Evolutionary conservation across 768 basidiomycete genomes (phyloP).

Genomic region (Tricholoma sp.): DNA sequence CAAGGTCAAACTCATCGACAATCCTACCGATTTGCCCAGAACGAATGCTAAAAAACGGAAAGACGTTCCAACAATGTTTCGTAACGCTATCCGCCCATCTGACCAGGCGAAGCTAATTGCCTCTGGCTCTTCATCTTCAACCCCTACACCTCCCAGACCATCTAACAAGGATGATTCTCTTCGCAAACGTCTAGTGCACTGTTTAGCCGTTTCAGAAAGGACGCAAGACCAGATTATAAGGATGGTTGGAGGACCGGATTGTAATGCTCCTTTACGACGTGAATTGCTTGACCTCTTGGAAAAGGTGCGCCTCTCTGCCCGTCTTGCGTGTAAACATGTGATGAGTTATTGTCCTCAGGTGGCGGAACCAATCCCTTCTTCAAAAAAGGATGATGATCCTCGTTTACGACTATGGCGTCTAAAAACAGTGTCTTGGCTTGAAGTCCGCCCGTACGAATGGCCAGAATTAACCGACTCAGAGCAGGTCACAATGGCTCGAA

Average conservation of each 20-base stretch:
- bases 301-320: constrained; percentile 34
- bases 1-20: constrained; percentile 46
- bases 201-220: constrained; percentile 42
- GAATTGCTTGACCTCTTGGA: constrained; percentile 46
- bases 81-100: constrained; percentile 29
- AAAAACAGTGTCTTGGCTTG: constrained; percentile 54
- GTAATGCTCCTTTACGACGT: constrained; percentile 28
- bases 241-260: constrained; percentile 40
- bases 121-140: constrained; percentile 26
- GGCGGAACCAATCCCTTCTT: constrained; percentile 37
- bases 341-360: constrained; percentile 31
- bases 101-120: constrained; percentile 24
- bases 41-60: constrained; percentile 34
- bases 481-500: constrained; percentile 43
- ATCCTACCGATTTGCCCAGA: constrained; percentile 35
- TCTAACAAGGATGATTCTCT: constrained; percentile 18
- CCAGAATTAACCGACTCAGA: constrained; percentile 43
- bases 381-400: constrained; percentile 32
- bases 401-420: constrained; percentile 44
- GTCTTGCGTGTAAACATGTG: background rate
- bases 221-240: constrained; percentile 45
- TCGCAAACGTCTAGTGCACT: constrained; percentile 48
- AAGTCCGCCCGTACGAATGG: constrained; percentile 68
- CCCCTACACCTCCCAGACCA: constrained; percentile 15
- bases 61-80: constrained; percentile 32